Base-by-base conservation (phyloP, 192 early-diverging fungal species). In the Coemansia biformis region DNA sequence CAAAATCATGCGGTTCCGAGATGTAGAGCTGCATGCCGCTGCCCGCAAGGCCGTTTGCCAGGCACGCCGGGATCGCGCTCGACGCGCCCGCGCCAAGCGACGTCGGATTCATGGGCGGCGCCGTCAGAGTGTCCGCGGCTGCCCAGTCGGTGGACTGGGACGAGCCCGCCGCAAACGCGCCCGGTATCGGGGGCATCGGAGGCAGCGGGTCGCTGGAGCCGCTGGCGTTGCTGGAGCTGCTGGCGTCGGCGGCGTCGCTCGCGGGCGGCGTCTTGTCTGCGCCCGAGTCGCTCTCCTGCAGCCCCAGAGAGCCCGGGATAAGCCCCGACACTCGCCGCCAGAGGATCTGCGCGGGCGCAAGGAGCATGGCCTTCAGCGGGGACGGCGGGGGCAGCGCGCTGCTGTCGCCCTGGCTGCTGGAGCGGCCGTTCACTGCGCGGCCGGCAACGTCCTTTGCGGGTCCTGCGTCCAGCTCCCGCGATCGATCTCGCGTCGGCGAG, bases 61-160 rank as follows among this genome's bases (percentile, higher is more conserved):
- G 13, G 32, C 39, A 64, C 46, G 56, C 10, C 5, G 60, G 36
- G 1, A 52, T 9, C 3, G 49, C 15, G 13, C 41, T 22, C 5
- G 50, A 13, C 13, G 30, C 41, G 26, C 37, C n/a, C 8, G 47
- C 8, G 12, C 51, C 57, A 14, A 72, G 38, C 13, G 69, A 57
- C 9, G 66, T 60, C 4, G 66, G 66, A 44, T 67, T 69, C 66
- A 69, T 75, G 3, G 72, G 72, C 15, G 72, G 64, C 17, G 72
- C 72, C 0, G 72, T 75, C 18, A 67, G 46, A 19, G 72, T 60
- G 29, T 59, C 51, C 8, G 69, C 51, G 0, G 55, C 63, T 0
- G 63, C 46, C 22, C 34, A 32, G 28, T 59, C 51, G 5, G 36
- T 38, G 4, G 30, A 24, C 38, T 31, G 48, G 4, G 28, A 39